Evolutionary conservation across 78 protist species (phyloP).

Genomic region (Paratrimastix pyriformis): DNA sequence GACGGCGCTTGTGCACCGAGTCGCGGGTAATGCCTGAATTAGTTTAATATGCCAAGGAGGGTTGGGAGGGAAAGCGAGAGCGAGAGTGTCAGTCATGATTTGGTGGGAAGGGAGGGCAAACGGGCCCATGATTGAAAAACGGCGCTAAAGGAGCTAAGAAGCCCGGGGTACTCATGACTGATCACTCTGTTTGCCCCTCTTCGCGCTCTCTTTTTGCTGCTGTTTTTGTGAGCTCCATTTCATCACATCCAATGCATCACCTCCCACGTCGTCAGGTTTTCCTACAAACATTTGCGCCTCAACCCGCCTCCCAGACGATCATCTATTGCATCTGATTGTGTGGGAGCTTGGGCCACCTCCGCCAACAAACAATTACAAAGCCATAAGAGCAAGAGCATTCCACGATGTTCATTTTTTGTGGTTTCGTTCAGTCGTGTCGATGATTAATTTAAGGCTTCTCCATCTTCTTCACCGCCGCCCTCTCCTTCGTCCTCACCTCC

Average conservation of each 20-base stretch:
- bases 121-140: too few relatives aligned
- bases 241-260: not conserved
- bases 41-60: not conserved
- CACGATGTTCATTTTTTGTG: not conserved
- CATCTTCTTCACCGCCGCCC: not conserved
- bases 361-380: not conserved
- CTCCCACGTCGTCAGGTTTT: not conserved
- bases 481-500: not conserved
- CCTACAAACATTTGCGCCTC: not conserved
- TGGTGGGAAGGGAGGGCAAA: too few relatives aligned
- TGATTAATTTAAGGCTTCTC: not conserved
- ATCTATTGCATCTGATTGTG: not conserved
- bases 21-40: conserved; percentile 63
- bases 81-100: too few relatives aligned
- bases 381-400: not conserved
- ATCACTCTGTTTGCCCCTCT: too few relatives aligned
- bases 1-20: conserved; percentile 74
- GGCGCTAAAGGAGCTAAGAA: too few relatives aligned
- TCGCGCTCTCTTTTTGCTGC: conserved; percentile 51
- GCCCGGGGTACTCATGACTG: too few relatives aligned
- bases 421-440: not conserved
- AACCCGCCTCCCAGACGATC: not conserved
- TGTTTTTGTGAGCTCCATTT: not conserved
- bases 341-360: not conserved
- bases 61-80: not conserved